Percentiles rank a stretch among this genome's conserved stretches.
These are phyloP conservation scores for Schizophyllum commune DNA, from an alignment of 1,284 basidiomycete species.

Conservation along the genomic window DNA sequence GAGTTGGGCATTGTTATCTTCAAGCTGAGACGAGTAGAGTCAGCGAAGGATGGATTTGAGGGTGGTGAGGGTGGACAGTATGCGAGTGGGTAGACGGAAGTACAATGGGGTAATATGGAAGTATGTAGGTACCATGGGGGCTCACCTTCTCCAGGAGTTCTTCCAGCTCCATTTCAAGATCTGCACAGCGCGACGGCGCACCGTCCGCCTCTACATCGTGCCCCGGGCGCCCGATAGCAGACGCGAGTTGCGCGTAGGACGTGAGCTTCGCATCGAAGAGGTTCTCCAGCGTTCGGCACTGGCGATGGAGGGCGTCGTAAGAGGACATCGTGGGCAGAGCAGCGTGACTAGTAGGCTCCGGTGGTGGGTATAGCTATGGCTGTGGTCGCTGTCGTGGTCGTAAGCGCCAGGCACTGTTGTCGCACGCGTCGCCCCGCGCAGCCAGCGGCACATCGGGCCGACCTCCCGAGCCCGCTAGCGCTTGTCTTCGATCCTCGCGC, in stretches of 20 bases:
- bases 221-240: conserved; percentile 55
- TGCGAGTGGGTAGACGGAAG: conserved; percentile 10
- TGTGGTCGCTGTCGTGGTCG: not conserved
- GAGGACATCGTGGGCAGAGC: too few species aligned
- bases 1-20: conserved; percentile 77
- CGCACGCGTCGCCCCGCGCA: not conserved
- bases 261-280: conserved; percentile 88
- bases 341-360: too few species aligned
- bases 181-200: conserved; percentile 64
- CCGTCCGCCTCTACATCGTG: conserved; percentile 68
- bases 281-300: conserved; percentile 87
- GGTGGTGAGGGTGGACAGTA: not conserved
- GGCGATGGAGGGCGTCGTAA: conserved; percentile 76
- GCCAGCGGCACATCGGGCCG: not conserved
- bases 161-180: conserved; percentile 82
- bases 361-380: too few species aligned
- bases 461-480: not conserved
- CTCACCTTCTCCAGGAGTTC: conserved; percentile 83
- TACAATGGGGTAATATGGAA: too few species aligned
- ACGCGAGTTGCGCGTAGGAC: conserved; percentile 80
- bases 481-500: not conserved
- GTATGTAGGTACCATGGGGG: too few species aligned
- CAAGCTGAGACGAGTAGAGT: conserved; percentile 47
- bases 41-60: not conserved
- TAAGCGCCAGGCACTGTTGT: not conserved